Percentiles rank a stretch among this genome's conserved stretches.
These are phyloP conservation scores for Patellifolia procumbens DNA, from an alignment of 179 eudicot genomes.

Conservation along the genomic window DNA sequence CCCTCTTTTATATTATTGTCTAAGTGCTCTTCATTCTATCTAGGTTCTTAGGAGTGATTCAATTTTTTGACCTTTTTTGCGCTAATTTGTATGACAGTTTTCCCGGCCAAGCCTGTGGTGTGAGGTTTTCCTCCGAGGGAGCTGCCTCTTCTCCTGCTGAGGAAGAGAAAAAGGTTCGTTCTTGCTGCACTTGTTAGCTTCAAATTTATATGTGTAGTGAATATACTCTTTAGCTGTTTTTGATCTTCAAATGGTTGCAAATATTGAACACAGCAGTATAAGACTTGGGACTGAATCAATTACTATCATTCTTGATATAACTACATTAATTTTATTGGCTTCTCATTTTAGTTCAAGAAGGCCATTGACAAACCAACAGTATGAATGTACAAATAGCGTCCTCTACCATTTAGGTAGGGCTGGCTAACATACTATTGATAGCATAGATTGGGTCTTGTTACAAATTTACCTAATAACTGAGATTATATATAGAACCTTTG, in stretches of 20 bases:
- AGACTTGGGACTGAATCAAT: neutral
- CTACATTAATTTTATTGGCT: no score
- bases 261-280: neutral
- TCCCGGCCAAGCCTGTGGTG: conserved; percentile 83
- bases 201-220: neutral
- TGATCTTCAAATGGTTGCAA: neutral
- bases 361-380: no score
- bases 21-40: neutral
- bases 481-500: neutral
- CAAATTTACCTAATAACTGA: no score
- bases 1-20: no score
- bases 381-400: no score
- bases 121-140: conserved; percentile 46
- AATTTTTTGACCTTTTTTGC: neutral
- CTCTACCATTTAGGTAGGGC: no score
- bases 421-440: no score
- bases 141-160: conserved; percentile 49
- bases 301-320: neutral
- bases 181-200: neutral
- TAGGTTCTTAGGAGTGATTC: neutral
- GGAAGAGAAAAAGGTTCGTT: conserved; percentile 50
- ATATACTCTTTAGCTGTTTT: neutral
- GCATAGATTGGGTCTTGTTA: no score
- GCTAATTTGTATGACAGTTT: conserved; percentile 40
- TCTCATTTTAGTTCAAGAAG: no score